Evolutionary conservation across 176 grass and related monocot species (phyloP).

Genomic region (Alloteropsis semialata): DNA sequence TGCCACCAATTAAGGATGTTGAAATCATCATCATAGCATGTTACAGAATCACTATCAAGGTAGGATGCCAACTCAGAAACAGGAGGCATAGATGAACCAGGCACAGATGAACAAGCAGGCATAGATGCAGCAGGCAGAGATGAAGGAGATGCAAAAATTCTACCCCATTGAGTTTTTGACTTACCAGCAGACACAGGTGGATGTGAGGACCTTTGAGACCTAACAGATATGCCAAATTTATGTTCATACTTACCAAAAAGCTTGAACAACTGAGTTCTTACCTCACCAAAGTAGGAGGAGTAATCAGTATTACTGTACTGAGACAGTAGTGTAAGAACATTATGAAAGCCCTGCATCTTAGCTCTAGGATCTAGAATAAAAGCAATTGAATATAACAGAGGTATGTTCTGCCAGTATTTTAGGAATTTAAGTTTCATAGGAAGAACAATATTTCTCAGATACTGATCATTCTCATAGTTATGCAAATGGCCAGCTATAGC

Average conservation of each 20-base stretch:
- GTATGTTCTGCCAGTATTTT: not conserved
- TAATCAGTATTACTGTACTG: not conserved
- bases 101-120: not conserved
- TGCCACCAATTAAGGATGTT: not conserved
- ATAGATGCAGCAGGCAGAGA: not conserved
- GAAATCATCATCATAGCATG: not conserved
- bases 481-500: too few relatives aligned
- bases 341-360: not conserved
- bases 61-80: not conserved
- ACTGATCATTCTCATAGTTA: too few relatives aligned
- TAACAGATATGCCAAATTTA: not conserved
- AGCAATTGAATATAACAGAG: not conserved
- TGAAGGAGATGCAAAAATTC: not conserved
- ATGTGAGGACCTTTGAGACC: too few relatives aligned
- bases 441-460: too few relatives aligned
- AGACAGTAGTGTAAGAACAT: not conserved
- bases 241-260: not conserved
- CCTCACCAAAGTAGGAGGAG: not conserved
- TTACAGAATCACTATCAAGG: not conserved
- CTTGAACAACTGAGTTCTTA: not conserved
- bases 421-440: too few relatives aligned
- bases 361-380: not conserved
- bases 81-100: too few relatives aligned
- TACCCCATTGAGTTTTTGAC: not conserved
- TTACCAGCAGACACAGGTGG: not conserved